Evolutionary conservation across 2,329 filamentous ascomycete species (phyloP), one percentile per base, ranked within the genome.

Genomic region (Fusarium nodosum): DNA sequence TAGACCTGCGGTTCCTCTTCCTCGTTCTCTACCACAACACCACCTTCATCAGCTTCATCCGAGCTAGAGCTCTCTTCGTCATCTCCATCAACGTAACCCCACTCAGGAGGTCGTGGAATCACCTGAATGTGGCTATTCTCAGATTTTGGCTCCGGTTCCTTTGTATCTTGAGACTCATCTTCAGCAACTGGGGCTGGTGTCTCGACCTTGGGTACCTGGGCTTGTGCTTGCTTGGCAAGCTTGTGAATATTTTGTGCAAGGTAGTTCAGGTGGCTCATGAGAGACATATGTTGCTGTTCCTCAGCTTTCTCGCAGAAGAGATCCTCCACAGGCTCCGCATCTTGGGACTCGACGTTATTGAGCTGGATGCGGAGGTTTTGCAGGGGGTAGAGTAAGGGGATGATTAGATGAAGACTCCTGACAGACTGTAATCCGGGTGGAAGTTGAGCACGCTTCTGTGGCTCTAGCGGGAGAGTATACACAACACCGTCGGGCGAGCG

Each of bases 41-140:
- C 86, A 7, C 82, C 84, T 12, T 80, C 79, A 9, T 68, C 71
- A n/a, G 77, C 79, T n/a, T 80, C 79, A 12, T 81, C 81, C 11
- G 80, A 79, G 26, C 82, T 81, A 30, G 82, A 82, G 8, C 80
- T 84, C 47, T 85, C 83, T 16, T 85, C 83, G 6, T 85, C 84
- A 15, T 80, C 80, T 15, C 82, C 82, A 22, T 79, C 78, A 13
- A 79, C 81, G 5, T 81, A 75, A 30, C 79, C 79, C 93, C 93
- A 97, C 78, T 97, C 93, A 0, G 91, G 91, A 12, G 93, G 93
- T 10, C 92, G 85, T 13, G 91, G 87, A 55, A 96, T 93, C 61
- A 91, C 81, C 63, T 90, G 86, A 50, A 96, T 81, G 74, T 95
- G 92, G 34, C 85, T 84, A 30, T 87, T 88, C 46, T 82, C 80